Base-by-base conservation (phyloP, 345 rosid species). In the Salix suchowensis region DNA sequence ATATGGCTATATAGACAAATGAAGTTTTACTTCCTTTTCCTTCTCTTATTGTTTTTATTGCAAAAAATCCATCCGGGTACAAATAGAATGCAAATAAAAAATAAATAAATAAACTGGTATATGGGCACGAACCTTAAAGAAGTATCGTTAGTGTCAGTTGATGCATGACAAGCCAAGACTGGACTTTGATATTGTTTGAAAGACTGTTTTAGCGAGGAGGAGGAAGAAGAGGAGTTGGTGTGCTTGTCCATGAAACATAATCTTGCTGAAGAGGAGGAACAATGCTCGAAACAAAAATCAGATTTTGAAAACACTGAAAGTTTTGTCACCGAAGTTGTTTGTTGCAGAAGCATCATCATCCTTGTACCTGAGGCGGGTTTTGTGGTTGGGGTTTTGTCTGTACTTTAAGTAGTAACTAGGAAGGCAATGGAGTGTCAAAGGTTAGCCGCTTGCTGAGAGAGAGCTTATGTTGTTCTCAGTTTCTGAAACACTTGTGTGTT, bases 311-410 rank as follows among this genome's bases (percentile, higher is more conserved):
- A 55, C 24, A 55, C 13, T 55, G n/a, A 4, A 9, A n/a, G 5
- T 55, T 2, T 55, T 8, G 62, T 26, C n/a, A n/a, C 62, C n/a
- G 23, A 23, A 26, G 62, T 55, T n/a, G 62, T 55, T 26, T 55
- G 26, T 55, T 55, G 62, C 62, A 55, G 70, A 10, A 74, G 76
- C 34, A 32, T 32, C 54, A 74, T 68, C 76, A 64, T 74, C 50
- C 7, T 44, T 64, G 28, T 2, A 5, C 66, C 10, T 21, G 40
- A 55, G 26, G 26, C 23, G 61, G 61, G 26, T n/a, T 55, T 55
- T 55, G 23, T 11, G 61, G 13, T 1, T 7, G 61, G 61, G 61
- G 61, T 55, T 55, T 55, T 55, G 23, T 11, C 62, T 44, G 16
- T 44, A 44, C 12, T 8, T 11, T 4, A 21, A 55, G 26, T 3